phyloP scores from a whole-genome alignment of 805 yeast genomes.

The Maudiozyma barnettii region DNA sequence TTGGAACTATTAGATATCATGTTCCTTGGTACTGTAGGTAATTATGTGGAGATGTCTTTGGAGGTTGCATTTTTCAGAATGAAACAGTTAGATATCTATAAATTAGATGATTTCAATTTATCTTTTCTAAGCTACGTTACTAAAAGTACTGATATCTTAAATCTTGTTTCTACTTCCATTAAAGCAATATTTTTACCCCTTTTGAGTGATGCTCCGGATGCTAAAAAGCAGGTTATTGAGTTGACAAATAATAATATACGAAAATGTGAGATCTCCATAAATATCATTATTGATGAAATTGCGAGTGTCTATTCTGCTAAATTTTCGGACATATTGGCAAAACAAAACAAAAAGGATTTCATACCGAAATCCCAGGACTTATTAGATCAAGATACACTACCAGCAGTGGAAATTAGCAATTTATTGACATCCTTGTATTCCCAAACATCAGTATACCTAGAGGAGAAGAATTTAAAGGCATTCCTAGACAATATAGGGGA shows the following conservation, averaged over 20 bases:
- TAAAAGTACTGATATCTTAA: conserved; percentile 49
- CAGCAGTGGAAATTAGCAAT: conserved; percentile 54
- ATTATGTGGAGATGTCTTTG: conserved; percentile 64
- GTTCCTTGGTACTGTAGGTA: conserved; percentile 58
- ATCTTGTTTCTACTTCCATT: conserved; percentile 59
- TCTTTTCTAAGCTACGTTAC: conserved; percentile 42
- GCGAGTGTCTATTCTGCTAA: conserved; percentile 43
- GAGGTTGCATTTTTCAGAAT: conserved; percentile 54
- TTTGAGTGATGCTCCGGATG: conserved; percentile 47
- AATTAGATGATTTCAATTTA: conserved; percentile 33
- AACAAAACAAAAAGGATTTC: conserved; percentile 72
- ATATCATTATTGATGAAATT: conserved; percentile 52
- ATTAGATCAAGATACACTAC: conserved; percentile 53
- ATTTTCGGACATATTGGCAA: conserved; percentile 41
- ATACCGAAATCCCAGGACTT: conserved; percentile 36
- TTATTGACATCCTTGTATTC: conserved; percentile 33
- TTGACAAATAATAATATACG: conserved; percentile 52
- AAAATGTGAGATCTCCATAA: conserved; percentile 55
- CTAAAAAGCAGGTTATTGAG: conserved; percentile 50
- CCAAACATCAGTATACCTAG: conserved; percentile 32
- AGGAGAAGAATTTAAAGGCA: conserved; percentile 40
- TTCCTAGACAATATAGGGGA: conserved; percentile 50
- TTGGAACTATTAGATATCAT: conserved; percentile 59
- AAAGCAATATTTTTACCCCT: conserved; percentile 71
- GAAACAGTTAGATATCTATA: conserved; percentile 28